Percentiles rank a stretch among this genome's conserved stretches.
These are phyloP conservation scores for Zizania latifolia DNA, from an alignment of 176 grass and related monocot species.

Conservation along the genomic window DNA sequence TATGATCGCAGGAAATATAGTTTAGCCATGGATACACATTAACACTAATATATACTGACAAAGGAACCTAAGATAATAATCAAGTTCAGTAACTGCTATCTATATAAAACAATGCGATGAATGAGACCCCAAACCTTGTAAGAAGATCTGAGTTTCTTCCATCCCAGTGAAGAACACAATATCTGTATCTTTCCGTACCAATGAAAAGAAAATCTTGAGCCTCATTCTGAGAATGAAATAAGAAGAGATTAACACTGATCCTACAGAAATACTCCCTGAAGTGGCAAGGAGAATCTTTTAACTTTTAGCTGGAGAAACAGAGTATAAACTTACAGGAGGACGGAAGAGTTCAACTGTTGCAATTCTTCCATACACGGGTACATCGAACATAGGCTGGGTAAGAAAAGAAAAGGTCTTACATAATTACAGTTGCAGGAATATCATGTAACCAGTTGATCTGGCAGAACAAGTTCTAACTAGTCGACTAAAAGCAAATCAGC, in stretches of 20 bases:
- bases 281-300: neutral
- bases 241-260: neutral
- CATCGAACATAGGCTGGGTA: conserved; percentile 78
- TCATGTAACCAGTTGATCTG: neutral
- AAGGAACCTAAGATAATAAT: neutral
- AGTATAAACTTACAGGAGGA: conserved; percentile 51
- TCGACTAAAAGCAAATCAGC: neutral
- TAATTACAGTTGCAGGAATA: neutral
- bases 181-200: conserved; percentile 86
- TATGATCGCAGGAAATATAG: neutral
- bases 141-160: conserved; percentile 69
- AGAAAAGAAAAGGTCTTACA: conserved; percentile 8
- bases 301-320: neutral
- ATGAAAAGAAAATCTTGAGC: conserved; percentile 90
- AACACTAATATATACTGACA: neutral
- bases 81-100: neutral
- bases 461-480: neutral
- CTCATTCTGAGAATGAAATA: conserved; percentile 46
- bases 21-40: neutral
- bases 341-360: conserved; percentile 83
- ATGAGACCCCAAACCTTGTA: conserved; percentile 55
- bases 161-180: conserved; percentile 90
- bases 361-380: conserved; percentile 80
- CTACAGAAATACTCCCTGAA: conserved; percentile 5
- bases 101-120: conserved; percentile 1